Evolutionary conservation across 2,329 filamentous ascomycete genomes (phyloP).

Genomic region (Pestalotiopsis sp.): DNA sequence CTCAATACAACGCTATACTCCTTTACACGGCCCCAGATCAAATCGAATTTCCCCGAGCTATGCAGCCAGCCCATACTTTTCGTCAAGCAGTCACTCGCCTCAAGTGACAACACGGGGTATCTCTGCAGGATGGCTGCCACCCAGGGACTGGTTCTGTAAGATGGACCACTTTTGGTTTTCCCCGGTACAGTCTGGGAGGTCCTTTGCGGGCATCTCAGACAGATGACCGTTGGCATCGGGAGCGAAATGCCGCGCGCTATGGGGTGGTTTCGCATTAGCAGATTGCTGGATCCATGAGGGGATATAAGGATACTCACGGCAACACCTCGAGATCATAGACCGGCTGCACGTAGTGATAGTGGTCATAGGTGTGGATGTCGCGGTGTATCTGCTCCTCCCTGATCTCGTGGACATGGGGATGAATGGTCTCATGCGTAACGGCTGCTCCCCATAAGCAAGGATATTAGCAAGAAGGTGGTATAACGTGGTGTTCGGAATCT

Average conservation of each 20-base stretch:
- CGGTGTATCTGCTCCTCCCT: constrained; percentile 32
- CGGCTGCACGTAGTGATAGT: constrained; percentile 34
- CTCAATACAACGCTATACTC: too few relatives aligned
- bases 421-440: constrained; percentile 34
- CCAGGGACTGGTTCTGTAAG: not conserved
- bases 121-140: not conserved
- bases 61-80: too few relatives aligned
- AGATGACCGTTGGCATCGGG: constrained; percentile 19
- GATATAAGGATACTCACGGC: constrained; percentile 16
- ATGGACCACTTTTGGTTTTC: constrained; percentile 20
- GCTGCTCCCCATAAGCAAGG: constrained; percentile 19
- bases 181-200: constrained; percentile 20
- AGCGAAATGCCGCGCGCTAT: constrained; percentile 31
- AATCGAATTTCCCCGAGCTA: not conserved
- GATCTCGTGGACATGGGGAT: constrained; percentile 29
- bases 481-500: not conserved
- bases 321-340: constrained; percentile 34
- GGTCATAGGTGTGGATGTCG: constrained; percentile 37
- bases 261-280: not conserved
- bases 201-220: constrained; percentile 22
- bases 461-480: not conserved
- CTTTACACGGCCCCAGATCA: not conserved
- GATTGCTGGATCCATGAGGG: not conserved
- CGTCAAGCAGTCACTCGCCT: not conserved
- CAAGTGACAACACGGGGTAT: not conserved